Evolutionary conservation across 148 eudicot species (phyloP), one percentile per base, ranked within the genome.

Genomic region (Polygonum aviculare): DNA sequence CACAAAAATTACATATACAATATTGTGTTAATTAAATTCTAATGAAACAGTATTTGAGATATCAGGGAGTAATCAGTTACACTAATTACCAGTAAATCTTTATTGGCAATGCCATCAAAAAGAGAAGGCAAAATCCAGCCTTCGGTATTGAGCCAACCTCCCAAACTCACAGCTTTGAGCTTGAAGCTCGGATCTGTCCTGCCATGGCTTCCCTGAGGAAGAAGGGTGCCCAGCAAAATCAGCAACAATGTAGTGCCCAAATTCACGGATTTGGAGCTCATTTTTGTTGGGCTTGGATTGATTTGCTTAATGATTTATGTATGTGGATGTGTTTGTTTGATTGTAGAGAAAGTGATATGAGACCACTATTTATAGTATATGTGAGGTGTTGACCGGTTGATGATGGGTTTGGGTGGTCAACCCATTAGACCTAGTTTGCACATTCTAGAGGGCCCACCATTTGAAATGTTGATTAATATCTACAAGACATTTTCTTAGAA

Each of bases 111-210:
- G 81, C 81, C 91, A 65, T 85, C 85, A 19, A 91, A 91, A 48
- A 89, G 93, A 76, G 86, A 77, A 50, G 96, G 96, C 7, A 85
- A 69, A 40, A 91, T 91, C 93, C 93, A 91, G 18, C 87, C 91
- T 84, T 91, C 96, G 5, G 90, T 82, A 7, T 89, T 87, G 12
- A 91, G 90, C 97, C 93, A 91, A 4, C 90, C 93, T 36, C 97
- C 97, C 16, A 91, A 82, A 73, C 86, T 89, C 16, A 86, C 91
- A 3, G 93, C 90, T 79, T 57, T 75, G 22, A 84, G 71, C 71
- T 65, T 65, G 2, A 65, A 65, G 71, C 71, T 52, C 3, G 77
- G 77, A 8, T 48, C 59, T 73, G 60, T 48, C 15, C 71, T 65
- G 44, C 75, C 75, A 26, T 73, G 55, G 75, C 75, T 65, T 65